Evolutionary conservation across 1,139 yeast species (phyloP), one percentile per base, ranked within the genome.

Genomic region (Pichiaceae sp.): DNA sequence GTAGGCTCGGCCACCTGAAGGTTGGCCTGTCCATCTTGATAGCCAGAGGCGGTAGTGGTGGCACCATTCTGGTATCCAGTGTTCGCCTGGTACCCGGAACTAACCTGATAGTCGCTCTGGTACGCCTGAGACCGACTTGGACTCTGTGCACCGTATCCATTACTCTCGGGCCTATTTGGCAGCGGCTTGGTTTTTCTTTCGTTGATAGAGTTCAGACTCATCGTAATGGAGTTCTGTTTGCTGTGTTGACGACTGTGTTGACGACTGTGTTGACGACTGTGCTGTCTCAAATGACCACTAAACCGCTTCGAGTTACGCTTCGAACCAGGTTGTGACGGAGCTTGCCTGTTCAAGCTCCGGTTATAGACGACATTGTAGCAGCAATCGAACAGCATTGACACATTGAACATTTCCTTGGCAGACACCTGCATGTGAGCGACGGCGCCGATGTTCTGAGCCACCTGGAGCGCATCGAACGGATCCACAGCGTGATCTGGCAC

Each of bases 341-440:
- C n/a, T 5, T 12, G 12, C 9, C 26, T 14, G 14, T 21, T 17
- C 31, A 5, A 19, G 14, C 26, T 33, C 4, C 19, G 40, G 25
- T 53, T 52, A 33, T 46, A 45, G 18, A 52, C 53, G 17, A 42
- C 31, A 39, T 53, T 53, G 37, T 51, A 49, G 24, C 54, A 52
- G 9, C 45, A 44, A 53, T 82, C 72, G 56, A 87, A 87, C 5
- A 85, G 78, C 25, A 75, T 73, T 33, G 66, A 64, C 15, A 86
- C 73, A 41, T 86, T 84, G 43, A 70, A 68, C 68, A 77, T 75
- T 23, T 70, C 64, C 48, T 78, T 80, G 12, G 95, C 84, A 3
- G 93, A 80, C 53, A 95, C 84, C 53, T 80, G 82, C 42, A 84
- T 61, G 56, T 84, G 89, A n/a, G 75, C 82, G 37, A 78, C 66